These are phyloP conservation scores for Aspergillus sp. DNA, from an alignment of 2,329 filamentous ascomycete genomes.

Conservation along the genomic window DNA sequence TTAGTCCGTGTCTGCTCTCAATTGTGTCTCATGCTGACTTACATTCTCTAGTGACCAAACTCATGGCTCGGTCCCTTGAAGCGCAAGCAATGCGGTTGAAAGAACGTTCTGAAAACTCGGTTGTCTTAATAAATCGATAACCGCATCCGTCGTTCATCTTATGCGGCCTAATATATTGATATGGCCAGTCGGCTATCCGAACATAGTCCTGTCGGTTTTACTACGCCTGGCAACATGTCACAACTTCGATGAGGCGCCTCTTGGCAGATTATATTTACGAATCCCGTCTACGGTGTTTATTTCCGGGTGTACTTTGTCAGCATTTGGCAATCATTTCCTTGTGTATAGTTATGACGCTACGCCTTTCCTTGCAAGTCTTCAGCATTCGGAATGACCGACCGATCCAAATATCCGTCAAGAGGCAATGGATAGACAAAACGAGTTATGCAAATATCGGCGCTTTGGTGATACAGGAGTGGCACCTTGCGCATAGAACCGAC, in stretches of 20 bases:
- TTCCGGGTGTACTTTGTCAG: too few relatives aligned
- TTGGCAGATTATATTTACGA: slow-evolving; percentile 1
- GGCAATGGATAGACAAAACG: not conserved
- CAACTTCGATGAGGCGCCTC: too few relatives aligned
- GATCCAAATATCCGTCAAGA: not conserved
- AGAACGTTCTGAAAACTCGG: slow-evolving; percentile 42
- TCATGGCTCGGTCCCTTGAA: slow-evolving; percentile 58
- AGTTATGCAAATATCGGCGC: not conserved
- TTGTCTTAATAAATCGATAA: too few relatives aligned
- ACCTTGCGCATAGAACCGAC: not conserved
- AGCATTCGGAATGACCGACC: not conserved
- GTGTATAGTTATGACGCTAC: slow-evolving; percentile 1
- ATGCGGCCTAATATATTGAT: too few relatives aligned
- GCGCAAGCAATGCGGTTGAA: slow-evolving; percentile 55
- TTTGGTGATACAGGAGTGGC: not conserved
- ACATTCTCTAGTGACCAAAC: slow-evolving; percentile 49
- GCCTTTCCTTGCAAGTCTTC: not conserved
- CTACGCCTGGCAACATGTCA: not conserved
- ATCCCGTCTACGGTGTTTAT: not conserved
- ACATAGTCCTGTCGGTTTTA: not conserved
- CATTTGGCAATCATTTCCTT: not conserved
- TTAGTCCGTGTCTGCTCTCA: slow-evolving; percentile 36
- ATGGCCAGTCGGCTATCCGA: too few relatives aligned
- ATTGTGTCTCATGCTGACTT: slow-evolving; percentile 11
- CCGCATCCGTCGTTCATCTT: too few relatives aligned